phyloP scores from a whole-genome alignment of 768 basidiomycete genomes.

The Pleurotus eryngii region DNA sequence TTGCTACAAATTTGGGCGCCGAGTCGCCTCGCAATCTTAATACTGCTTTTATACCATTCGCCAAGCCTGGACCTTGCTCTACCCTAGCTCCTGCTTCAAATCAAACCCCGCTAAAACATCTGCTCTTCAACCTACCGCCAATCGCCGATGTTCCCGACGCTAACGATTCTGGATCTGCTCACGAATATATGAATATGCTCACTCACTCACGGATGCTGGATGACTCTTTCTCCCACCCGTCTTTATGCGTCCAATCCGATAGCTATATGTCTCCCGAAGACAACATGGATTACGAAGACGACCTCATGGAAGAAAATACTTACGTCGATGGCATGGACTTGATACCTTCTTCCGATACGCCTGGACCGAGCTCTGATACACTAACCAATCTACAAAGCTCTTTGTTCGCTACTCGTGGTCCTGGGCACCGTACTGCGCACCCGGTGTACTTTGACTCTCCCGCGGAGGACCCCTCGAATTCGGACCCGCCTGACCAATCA shows the following conservation, averaged over 20 bases:
- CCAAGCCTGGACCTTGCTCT: slow-evolving; percentile 1
- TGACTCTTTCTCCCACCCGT: no score
- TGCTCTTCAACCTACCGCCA: not conserved
- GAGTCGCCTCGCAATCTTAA: no score
- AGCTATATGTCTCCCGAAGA: not conserved
- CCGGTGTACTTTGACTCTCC: slow-evolving; percentile 51
- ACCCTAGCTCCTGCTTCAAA: not conserved
- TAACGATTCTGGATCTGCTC: no score
- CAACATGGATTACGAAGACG: not conserved
- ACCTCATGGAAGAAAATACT: not conserved
- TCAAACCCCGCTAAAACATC: not conserved
- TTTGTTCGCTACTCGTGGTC: slow-evolving; percentile 49
- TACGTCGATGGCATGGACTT: not conserved
- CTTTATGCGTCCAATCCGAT: not conserved
- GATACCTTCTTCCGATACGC: not conserved
- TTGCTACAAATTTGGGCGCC: no score
- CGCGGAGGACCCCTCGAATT: slow-evolving; percentile 45
- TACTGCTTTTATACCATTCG: not conserved
- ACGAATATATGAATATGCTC: no score
- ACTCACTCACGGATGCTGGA: no score
- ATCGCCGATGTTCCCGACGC: no score
- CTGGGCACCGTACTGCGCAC: slow-evolving; percentile 29
- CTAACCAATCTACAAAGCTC: slow-evolving; percentile 1
- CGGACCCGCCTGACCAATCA: slow-evolving; percentile 30
- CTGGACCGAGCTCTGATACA: slow-evolving; percentile 2